phyloP scores from a whole-genome alignment of 2,329 filamentous ascomycete genomes.

The Talaromyces sp. region DNA sequence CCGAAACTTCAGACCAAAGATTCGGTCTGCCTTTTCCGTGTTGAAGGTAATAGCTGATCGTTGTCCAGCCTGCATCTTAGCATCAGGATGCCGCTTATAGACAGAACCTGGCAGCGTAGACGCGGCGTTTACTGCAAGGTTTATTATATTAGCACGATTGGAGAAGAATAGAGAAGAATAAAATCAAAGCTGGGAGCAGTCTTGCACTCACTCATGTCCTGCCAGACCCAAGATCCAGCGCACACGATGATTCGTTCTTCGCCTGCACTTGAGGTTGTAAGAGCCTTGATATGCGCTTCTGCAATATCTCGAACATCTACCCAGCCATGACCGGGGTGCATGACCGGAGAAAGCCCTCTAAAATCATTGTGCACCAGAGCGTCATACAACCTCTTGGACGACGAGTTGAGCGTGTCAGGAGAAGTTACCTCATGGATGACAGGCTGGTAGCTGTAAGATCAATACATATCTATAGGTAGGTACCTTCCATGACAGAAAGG shows the following conservation, averaged over 20 bases:
- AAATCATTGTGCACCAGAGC: constrained; percentile 1
- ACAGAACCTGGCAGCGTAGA: too few relatives aligned
- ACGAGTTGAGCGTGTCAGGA: background rate
- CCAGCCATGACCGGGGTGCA: background rate
- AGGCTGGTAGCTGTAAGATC: too few relatives aligned
- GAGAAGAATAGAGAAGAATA: too few relatives aligned
- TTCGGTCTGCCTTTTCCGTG: background rate
- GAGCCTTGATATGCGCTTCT: background rate
- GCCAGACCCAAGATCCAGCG: constrained; percentile 4
- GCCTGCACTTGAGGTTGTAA: background rate
- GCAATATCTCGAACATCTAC: constrained; percentile 9
- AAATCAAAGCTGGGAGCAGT: too few relatives aligned
- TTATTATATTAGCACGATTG: too few relatives aligned
- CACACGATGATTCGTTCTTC: constrained; percentile 4
- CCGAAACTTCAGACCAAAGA: background rate
- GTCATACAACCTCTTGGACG: background rate
- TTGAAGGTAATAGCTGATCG: background rate
- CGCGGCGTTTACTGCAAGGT: too few relatives aligned
- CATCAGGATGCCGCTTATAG: constrained; percentile 2
- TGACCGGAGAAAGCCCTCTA: background rate
- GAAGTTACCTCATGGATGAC: background rate
- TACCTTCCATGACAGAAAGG: too few relatives aligned
- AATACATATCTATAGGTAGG: too few relatives aligned
- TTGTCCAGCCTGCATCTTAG: too few relatives aligned
- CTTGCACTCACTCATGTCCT: background rate